These are phyloP conservation scores for Talaromyces sp. DNA, from an alignment of 2,329 filamentous ascomycete species.

Conservation along the genomic window DNA sequence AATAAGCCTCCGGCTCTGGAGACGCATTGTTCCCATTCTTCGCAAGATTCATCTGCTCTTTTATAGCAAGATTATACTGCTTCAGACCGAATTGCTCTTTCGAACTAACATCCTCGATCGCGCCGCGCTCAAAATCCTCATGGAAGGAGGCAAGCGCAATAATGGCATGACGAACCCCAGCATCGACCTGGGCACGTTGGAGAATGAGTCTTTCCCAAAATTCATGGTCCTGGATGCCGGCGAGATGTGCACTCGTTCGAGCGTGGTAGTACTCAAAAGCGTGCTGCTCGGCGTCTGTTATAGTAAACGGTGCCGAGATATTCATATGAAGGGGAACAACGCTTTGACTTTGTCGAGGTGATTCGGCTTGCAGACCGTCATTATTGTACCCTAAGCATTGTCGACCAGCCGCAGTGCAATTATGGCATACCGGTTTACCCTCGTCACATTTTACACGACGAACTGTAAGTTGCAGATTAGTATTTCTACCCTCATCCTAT, in stretches of 20 bases:
- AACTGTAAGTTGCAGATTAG: neutral
- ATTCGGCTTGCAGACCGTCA: neutral
- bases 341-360: neutral
- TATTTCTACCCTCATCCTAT: neutral
- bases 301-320: neutral
- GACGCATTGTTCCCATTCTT: neutral
- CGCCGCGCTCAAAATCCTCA: conserved; percentile 13
- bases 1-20: neutral
- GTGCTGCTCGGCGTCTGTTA: conserved; percentile 2
- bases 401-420: neutral
- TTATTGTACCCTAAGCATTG: conserved; percentile 8
- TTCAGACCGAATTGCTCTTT: conserved; percentile 8
- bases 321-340: neutral
- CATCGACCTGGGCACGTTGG: conserved; percentile 1
- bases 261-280: conserved; percentile 14
- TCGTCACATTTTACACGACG: conserved; percentile 17
- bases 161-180: conserved; percentile 14
- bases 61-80: conserved; percentile 16
- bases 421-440: conserved; percentile 6
- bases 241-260: conserved; percentile 5
- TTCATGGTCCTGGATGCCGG: neutral
- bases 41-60: conserved; percentile 5
- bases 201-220: conserved; percentile 8
- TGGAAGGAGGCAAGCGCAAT: conserved; percentile 13
- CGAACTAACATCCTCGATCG: neutral